Evolutionary conservation across 2,329 filamentous ascomycete species (phyloP), one percentile per base, ranked within the genome.

Genomic region (Pseudopithomyces chartarum): DNA sequence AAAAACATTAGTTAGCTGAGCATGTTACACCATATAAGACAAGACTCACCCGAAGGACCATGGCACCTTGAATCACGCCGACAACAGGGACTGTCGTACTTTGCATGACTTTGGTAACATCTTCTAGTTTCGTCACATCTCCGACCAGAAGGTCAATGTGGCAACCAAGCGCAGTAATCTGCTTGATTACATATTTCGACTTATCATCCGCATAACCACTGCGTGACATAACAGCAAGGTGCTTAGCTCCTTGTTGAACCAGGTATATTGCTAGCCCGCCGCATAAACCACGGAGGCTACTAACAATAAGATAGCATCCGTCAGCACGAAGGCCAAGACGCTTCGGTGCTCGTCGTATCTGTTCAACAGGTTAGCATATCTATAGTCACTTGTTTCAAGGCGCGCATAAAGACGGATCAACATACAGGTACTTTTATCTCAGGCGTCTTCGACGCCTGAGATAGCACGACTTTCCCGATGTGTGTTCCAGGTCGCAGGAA

Each of bases 41-140:
- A 34, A 19, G 8, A 57, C 64, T 60, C 54, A 70, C 65, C 36
- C 53, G 29, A 26, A 63, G 57, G 6, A 57, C 54, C 60, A 63
- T 63, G n/a, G 58, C 58, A 38, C 54, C 57, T 19, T 63, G 60
- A 12, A 63, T 57, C 20, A 63, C 23, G 23, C 60, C 60, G 7
- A 43, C 40, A 23, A 43, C 13, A 19, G 40, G 40, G 17, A 23
- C 40, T 3, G 40, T 43, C 19, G 40, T 43, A 17, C 26, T 20
- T 19, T 23, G 6, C 40, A 43, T 43, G 11, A 20, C 40, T 19
- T 20, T 15, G 11, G 40, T 43, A 15, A 43, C 40, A 23, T n/a
- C 17, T 23, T 43, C 40, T 23, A 20, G 19, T 19, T 43, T 23
- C 20, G 40, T 43, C 40, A 43, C 40, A 23, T 43, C 40, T 20